Evolutionary conservation across 768 basidiomycete species (phyloP), one percentile per base, ranked within the genome.

Genomic region (Sarcomyxa edulis): DNA sequence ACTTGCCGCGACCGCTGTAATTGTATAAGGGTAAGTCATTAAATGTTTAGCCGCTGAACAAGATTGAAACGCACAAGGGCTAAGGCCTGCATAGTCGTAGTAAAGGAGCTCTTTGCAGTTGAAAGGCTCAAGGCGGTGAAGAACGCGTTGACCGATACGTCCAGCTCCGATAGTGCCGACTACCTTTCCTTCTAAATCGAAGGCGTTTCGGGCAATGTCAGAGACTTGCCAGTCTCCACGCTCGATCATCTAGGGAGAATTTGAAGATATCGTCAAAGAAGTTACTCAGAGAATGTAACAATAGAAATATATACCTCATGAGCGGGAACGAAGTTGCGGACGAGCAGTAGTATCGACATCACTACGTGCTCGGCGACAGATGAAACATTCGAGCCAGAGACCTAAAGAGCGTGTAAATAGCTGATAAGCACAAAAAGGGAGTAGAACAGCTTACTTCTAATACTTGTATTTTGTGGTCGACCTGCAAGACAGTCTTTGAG

Each of bases 291-390:
- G 6, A 22, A 10, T 15, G 4, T 28, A 25, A 18, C 7, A 28
- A 29, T 29, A 8, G n/a, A n/a, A 16, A 33, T 25, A 14, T 65
- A 47, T 50, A 80, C 78, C 73, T 93, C 87, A 58, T 93, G 90
- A 7, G 85, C 87, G 16, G 84, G 85, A 18, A 83, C 69, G 50
- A 84, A 92, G 77, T 95, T 95, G 56, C 90, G 78, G 54, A 95
- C 90, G 40, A 94, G 81, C 26, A 88, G 66, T 35, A 95, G 79
- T 48, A 95, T 94, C 58, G 79, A 82, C 89, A 92, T 92, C 41
- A 90, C 60, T 43, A 89, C 89, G 58, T 91, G 88, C 61, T 94
- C 92, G 31, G 90, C 91, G 29, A 94, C 92, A 8, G 87, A 91
- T 36, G 84, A 83, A 37, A 93, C 91, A 53, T 92, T 94, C 16